These are phyloP conservation scores for Sugiyamaella grinbergsii DNA, from an alignment of 1,139 yeast genomes.

Conservation along the genomic window DNA sequence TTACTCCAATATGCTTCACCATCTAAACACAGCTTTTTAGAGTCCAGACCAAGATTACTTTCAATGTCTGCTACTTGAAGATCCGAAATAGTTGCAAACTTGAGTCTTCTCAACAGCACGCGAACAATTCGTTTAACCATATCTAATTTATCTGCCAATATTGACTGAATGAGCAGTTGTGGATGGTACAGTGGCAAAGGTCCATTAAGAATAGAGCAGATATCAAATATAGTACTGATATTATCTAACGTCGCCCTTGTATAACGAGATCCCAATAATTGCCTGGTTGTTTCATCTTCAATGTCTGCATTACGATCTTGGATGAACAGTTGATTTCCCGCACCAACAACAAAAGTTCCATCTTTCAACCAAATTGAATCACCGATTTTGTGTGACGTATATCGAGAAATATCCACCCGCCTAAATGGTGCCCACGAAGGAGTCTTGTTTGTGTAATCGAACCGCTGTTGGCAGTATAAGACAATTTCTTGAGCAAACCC, in stretches of 20 bases:
- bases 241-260: conserved; percentile 34
- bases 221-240: conserved; percentile 57
- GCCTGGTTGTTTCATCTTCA: conserved; percentile 51
- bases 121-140: conserved; percentile 62
- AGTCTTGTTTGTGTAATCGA: conserved; percentile 79
- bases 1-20: conserved; percentile 2
- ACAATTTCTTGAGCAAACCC: conserved; percentile 68
- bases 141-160: conserved; percentile 62
- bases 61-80: conserved; percentile 35
- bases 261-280: conserved; percentile 39
- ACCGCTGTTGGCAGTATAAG: conserved; percentile 77
- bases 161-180: conserved; percentile 75
- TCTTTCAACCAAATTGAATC: conserved; percentile 84
- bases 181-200: conserved; percentile 93
- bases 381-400: conserved; percentile 79
- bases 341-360: conserved; percentile 78
- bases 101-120: conserved; percentile 54
- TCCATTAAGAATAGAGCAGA: conserved; percentile 80
- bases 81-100: conserved; percentile 48
- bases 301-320: conserved; percentile 71
- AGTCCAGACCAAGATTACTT: conserved; percentile 30
- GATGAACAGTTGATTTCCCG: conserved; percentile 86
- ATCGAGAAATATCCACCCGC: conserved; percentile 66
- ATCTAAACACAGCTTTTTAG: conserved; percentile 8
- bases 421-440: conserved; percentile 81